Percentiles rank a stretch among this genome's conserved stretches.
Conservation (phyloP, 2,329 filamentous ascomycete genomes). For the Fusarium nematophilum region DNA sequence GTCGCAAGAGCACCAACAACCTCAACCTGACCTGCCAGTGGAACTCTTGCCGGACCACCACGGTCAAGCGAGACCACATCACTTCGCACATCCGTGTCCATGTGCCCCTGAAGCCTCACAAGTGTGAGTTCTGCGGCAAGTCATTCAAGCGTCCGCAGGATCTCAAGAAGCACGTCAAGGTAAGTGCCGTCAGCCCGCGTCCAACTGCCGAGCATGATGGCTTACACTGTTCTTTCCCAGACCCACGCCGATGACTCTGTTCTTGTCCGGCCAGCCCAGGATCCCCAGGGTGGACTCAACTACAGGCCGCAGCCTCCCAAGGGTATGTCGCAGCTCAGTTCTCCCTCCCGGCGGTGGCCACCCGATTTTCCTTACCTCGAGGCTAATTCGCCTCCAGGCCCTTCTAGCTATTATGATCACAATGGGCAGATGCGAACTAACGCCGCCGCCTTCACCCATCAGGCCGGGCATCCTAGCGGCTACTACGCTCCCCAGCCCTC, state of each 20-base stretch:
- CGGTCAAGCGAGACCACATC: constrained; percentile 98
- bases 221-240: constrained; percentile 53
- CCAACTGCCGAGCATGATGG: background rate
- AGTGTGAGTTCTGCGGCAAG: constrained; percentile 98
- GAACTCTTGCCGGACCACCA: constrained; percentile 95
- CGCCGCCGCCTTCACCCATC: constrained; percentile 66
- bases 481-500: constrained; percentile 69
- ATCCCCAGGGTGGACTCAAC: constrained; percentile 63
- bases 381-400: constrained; percentile 60
- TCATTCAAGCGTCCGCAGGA: constrained; percentile 99
- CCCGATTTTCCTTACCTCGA: constrained; percentile 46
- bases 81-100: constrained; percentile 99
- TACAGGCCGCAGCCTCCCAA: constrained; percentile 67
- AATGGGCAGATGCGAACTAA: constrained; percentile 71
- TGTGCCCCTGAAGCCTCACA: constrained; percentile 98
- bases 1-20: constrained; percentile 99
- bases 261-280: constrained; percentile 64
- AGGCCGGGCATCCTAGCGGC: constrained; percentile 61
- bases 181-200: constrained; percentile 44
- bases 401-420: constrained; percentile 73
- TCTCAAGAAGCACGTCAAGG: constrained; percentile 98
- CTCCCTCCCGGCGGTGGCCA: constrained; percentile 18
- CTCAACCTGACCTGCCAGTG: constrained; percentile 97
- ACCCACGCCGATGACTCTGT: constrained; percentile 97
- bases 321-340: constrained; percentile 55